Evolutionary conservation across 1,139 yeast genomes (phyloP), one percentile per base, ranked within the genome.

Genomic region (Sugiyamaella xylanicola): DNA sequence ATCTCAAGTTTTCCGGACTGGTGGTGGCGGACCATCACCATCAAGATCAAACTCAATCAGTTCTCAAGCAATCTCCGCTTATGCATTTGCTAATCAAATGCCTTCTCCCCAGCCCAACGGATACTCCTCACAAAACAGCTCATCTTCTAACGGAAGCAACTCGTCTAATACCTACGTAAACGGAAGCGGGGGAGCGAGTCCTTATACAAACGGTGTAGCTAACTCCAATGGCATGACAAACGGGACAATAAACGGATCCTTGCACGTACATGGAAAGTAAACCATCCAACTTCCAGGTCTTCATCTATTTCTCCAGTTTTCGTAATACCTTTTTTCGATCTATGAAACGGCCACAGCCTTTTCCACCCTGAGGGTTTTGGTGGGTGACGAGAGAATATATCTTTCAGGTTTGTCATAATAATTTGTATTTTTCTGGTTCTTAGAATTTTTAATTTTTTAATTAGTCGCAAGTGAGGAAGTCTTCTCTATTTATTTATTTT

Each of bases 1-100:
- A n/a, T 27, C 58, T 4, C 17, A 43, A 4, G 43, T 32, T n/a
- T 50, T 50, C 37, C 48, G 53, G 3, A 42, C 42, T 21, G 44
- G 44, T 21, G 44, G 44, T 13, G 49, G 49, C 16, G 49, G 55
- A 21, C 48, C 59, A n/a, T 41, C 59, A 17, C 49, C 47, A 29
- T 61, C 63, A 15, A 41, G 61, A 41, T 49, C 58, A 11, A 59
- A 56, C 51, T 55, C 59, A 4, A 58, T 57, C 43, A 48, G 61
- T 5, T 56, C 61, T 20, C 57, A 50, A 19, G 54, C 57, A 7
- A 35, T 20, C 15, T 21, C 52, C 11, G 35, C 42, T 9, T 48
- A 39, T 48, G 52, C 50, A 21, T 46, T 46, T 36, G 7, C 40
- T 4, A 32, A 20, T 16, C 41, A 21, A 2, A 27, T 20, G 13